Percentiles rank a stretch among this genome's conserved stretches.
These are phyloP conservation scores for Cenchrus fungigraminus DNA, from an alignment of 176 grass and related monocot genomes.

Conservation along the genomic window DNA sequence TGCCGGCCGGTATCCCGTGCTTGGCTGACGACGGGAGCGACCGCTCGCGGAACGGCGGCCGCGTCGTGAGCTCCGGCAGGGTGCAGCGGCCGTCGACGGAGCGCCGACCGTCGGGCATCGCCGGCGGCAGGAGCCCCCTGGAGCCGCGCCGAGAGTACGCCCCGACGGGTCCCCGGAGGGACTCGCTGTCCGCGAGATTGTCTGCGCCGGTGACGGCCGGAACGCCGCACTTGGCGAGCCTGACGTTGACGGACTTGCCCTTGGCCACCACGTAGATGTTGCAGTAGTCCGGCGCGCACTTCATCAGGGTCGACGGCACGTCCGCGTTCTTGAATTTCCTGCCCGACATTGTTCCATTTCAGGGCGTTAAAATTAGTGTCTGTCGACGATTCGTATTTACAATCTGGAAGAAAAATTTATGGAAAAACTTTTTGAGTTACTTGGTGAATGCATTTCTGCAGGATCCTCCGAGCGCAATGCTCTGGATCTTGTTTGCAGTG, in stretches of 20 bases:
- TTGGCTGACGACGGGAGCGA: slow-evolving; percentile 34
- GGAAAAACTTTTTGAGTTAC: neutral
- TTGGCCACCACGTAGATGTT: slow-evolving; percentile 78
- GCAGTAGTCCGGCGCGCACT: slow-evolving; percentile 77
- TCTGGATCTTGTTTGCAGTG: slow-evolving; percentile 63
- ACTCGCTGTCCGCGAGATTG: neutral
- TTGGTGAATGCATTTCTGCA: slow-evolving; percentile 78
- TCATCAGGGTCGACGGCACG: slow-evolving; percentile 72
- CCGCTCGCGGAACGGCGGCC: slow-evolving; percentile 65
- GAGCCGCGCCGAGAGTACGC: slow-evolving; percentile 49
- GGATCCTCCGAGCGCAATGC: slow-evolving; percentile 72
- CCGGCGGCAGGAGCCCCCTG: slow-evolving; percentile 45
- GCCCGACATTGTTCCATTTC: neutral
- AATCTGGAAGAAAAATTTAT: no score
- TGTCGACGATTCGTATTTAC: no score
- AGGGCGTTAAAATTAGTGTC: no score
- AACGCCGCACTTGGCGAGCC: slow-evolving; percentile 65
- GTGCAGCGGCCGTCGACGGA: slow-evolving; percentile 31
- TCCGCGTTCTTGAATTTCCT: slow-evolving; percentile 89
- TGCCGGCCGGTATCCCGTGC: neutral
- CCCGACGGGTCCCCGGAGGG: neutral
- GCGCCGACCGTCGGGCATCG: slow-evolving; percentile 21
- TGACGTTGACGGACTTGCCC: slow-evolving; percentile 61
- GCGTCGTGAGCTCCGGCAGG: slow-evolving; percentile 56
- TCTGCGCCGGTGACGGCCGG: slow-evolving; percentile 21